These are phyloP conservation scores for Plectosphaerella sp. DNA, from an alignment of 2,329 filamentous ascomycete species.

Conservation along the genomic window DNA sequence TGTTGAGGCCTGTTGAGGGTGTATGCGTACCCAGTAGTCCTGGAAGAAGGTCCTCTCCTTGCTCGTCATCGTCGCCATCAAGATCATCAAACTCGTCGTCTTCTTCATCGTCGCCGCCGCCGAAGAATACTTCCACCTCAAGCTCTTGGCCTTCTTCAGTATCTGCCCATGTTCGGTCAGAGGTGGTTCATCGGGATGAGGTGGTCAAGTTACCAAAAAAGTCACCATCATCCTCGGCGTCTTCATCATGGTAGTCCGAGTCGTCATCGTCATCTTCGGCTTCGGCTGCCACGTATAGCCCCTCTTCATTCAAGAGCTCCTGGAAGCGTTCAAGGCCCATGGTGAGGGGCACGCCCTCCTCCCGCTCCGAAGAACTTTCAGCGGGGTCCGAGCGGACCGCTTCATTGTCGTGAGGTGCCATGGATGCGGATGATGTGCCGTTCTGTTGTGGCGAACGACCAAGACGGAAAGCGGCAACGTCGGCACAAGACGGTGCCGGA, in stretches of 20 bases:
- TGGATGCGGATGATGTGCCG: no score
- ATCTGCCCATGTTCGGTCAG: conserved; percentile 6
- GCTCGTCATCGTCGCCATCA: conserved; percentile 16
- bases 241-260: conserved; percentile 20
- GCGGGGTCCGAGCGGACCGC: no score
- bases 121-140: conserved; percentile 13
- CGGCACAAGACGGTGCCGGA: no score
- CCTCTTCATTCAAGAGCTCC: no score
- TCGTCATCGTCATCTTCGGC: conserved; percentile 34
- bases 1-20: no score
- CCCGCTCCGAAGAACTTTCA: no score
- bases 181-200: background rate
- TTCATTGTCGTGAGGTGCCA: no score
- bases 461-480: no score
- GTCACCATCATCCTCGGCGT: conserved; percentile 49
- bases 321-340: no score
- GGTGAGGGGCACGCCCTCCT: no score
- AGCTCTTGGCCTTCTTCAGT: conserved; percentile 26
- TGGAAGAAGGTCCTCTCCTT: conserved; percentile 1
- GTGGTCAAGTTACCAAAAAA: conserved; percentile 32
- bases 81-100: conserved; percentile 13
- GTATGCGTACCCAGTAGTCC: no score
- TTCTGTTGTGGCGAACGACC: no score
- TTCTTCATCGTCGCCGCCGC: conserved; percentile 14
- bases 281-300: background rate